A percentile compares a stretch with the other conserved stretches of the same genome.
These are phyloP conservation scores for Pochonia chlamydosporia DNA, from an alignment of 2,329 filamentous ascomycete species.

Conservation along the genomic window DNA sequence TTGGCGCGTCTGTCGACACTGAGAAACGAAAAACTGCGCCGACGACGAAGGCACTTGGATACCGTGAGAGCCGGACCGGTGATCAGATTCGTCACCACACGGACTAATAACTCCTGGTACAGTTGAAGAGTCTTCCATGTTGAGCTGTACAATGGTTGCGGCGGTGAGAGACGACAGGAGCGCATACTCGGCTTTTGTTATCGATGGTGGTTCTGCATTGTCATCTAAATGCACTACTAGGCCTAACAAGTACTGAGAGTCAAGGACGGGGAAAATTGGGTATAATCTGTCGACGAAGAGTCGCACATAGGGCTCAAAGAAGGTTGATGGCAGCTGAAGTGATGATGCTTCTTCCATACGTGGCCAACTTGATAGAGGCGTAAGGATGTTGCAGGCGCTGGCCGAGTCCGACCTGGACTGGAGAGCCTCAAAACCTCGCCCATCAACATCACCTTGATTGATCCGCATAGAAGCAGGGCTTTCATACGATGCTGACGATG, in stretches of 20 bases:
- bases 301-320: constrained; percentile 11
- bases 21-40: not conserved
- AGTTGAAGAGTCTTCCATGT: constrained; percentile 5
- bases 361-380: not conserved
- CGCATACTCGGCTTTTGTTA: constrained; percentile 4
- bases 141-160: constrained; percentile 15
- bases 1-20: constrained; percentile 12
- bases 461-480: not conserved
- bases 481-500: not conserved
- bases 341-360: not conserved
- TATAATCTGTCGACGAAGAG: constrained; percentile 16
- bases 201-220: not conserved
- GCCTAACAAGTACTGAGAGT: constrained; percentile 8
- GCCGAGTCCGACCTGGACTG: not conserved
- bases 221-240: constrained; percentile 3
- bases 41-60: constrained; percentile 8
- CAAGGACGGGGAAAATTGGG: constrained; percentile 15
- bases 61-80: constrained; percentile 4
- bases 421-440: not conserved
- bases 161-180: constrained; percentile 15
- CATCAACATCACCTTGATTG: not conserved
- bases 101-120: not conserved
- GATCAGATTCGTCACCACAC: not conserved
- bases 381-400: not conserved
- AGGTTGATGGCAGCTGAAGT: not conserved